Evolutionary conservation across 2,329 filamentous ascomycete species (phyloP).

Genomic region (Nothomitra cinnamomea): DNA sequence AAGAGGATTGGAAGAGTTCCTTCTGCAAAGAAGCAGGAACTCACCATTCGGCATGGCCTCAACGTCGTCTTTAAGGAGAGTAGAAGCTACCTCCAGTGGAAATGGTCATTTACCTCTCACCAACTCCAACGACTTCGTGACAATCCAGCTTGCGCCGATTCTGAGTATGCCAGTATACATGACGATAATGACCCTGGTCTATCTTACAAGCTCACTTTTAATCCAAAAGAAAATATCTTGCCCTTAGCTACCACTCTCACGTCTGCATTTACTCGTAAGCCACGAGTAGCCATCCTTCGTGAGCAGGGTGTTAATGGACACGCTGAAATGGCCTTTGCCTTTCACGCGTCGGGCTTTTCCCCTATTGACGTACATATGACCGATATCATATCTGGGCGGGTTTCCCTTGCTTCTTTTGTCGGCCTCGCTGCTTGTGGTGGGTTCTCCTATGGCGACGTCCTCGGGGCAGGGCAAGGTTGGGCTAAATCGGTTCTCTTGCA

Average conservation of each 20-base stretch:
- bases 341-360: slow-evolving; percentile 78
- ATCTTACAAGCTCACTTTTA: slow-evolving; percentile 65
- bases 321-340: slow-evolving; percentile 96
- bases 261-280: slow-evolving; percentile 42
- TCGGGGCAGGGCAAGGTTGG: slow-evolving; percentile 95
- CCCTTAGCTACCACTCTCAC: slow-evolving; percentile 49
- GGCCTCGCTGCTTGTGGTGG: slow-evolving; percentile 91
- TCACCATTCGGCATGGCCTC: slow-evolving; percentile 57
- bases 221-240: slow-evolving; percentile 59
- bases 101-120: slow-evolving; percentile 77
- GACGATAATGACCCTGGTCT: slow-evolving; percentile 70
- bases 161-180: slow-evolving; percentile 58
- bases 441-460: slow-evolving; percentile 84
- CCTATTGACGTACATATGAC: slow-evolving; percentile 95
- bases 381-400: slow-evolving; percentile 62
- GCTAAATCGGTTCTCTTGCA: slow-evolving; percentile 85
- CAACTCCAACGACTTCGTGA: slow-evolving; percentile 84
- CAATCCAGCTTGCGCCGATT: slow-evolving; percentile 71
- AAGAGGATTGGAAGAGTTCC: slow-evolving; percentile 69
- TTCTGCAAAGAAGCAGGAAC: slow-evolving; percentile 55
- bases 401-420: slow-evolving; percentile 65
- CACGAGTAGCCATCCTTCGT: slow-evolving; percentile 77
- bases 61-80: slow-evolving; percentile 51
- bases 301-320: slow-evolving; percentile 94
- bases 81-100: slow-evolving; percentile 61